Evolutionary conservation across 768 basidiomycete genomes (phyloP).

Genomic region (Dentipellis fragilis): DNA sequence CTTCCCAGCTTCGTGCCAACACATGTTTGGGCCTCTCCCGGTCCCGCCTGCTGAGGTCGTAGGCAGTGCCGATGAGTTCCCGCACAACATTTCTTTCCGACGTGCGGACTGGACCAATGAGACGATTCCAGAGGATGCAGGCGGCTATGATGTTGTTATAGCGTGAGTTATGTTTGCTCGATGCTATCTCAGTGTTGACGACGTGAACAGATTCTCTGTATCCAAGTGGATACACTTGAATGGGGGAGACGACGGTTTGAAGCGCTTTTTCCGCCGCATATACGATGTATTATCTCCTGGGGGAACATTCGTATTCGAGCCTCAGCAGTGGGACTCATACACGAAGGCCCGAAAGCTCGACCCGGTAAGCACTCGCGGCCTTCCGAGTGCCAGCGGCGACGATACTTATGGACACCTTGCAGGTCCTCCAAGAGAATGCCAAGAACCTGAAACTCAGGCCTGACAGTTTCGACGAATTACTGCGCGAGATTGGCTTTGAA

Average conservation of each 20-base stretch:
- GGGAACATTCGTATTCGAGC: slow-evolving; percentile 70
- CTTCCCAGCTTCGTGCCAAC: slow-evolving; percentile 72
- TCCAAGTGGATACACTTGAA: slow-evolving; percentile 93
- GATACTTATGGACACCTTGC: background rate
- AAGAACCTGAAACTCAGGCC: slow-evolving; percentile 50
- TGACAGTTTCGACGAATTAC: slow-evolving; percentile 43
- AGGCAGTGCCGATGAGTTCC: slow-evolving; percentile 39
- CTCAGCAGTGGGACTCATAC: slow-evolving; percentile 82
- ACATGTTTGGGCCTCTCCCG: slow-evolving; percentile 67
- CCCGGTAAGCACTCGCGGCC: slow-evolving; percentile 27
- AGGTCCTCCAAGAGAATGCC: slow-evolving; percentile 53
- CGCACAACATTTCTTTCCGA: slow-evolving; percentile 69
- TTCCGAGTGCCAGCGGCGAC: background rate
- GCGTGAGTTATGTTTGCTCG: slow-evolving; percentile 41
- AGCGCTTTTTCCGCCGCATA: slow-evolving; percentile 55
- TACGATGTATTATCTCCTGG: slow-evolving; percentile 45
- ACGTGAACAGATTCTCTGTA: slow-evolving; percentile 49
- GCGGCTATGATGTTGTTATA: slow-evolving; percentile 67
- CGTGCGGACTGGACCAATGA: slow-evolving; percentile 65
- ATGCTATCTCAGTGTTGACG: background rate
- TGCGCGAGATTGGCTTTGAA: slow-evolving; percentile 56
- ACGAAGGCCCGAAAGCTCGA: slow-evolving; percentile 65
- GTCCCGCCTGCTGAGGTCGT: slow-evolving; percentile 35
- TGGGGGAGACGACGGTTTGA: slow-evolving; percentile 64
- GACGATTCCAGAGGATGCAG: slow-evolving; percentile 42